Evolutionary conservation across 352 stramenopile species (phyloP).

Genomic region (Pythium graminicola): DNA sequence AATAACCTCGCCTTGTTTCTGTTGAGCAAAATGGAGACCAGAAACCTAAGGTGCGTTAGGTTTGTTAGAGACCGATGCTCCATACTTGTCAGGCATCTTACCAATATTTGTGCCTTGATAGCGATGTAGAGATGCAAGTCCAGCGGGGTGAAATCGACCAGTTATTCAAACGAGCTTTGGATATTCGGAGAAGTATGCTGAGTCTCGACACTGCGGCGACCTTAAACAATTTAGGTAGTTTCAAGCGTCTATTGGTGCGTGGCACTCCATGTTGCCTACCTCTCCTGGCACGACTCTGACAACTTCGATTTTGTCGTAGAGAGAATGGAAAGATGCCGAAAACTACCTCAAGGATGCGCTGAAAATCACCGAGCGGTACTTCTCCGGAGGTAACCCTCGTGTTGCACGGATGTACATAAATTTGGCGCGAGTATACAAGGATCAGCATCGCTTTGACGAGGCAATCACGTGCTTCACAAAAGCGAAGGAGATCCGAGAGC

Average conservation of each 20-base stretch:
- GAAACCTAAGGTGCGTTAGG: slow-evolving; percentile 41
- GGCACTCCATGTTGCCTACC: background rate
- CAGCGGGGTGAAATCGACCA: slow-evolving; percentile 49
- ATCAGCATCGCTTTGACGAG: slow-evolving; percentile 69
- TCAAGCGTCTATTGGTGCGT: slow-evolving; percentile 62
- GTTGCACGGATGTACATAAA: slow-evolving; percentile 73
- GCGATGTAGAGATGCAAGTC: slow-evolving; percentile 26
- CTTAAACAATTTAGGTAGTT: slow-evolving; percentile 80
- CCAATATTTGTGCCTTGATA: background rate
- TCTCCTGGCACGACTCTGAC: background rate
- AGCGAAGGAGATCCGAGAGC: slow-evolving; percentile 62
- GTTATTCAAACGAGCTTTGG: slow-evolving; percentile 56
- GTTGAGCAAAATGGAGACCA: slow-evolving; percentile 54
- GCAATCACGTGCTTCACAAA: slow-evolving; percentile 62
- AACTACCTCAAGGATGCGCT: slow-evolving; percentile 71
- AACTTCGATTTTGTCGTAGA: slow-evolving; percentile 18
- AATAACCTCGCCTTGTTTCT: slow-evolving; percentile 78
- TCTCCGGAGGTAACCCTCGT: slow-evolving; percentile 66
- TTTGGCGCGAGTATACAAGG: slow-evolving; percentile 64
- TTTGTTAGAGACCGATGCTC: background rate
- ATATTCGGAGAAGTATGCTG: slow-evolving; percentile 61
- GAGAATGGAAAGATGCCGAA: slow-evolving; percentile 58
- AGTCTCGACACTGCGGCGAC: slow-evolving; percentile 76
- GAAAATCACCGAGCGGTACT: slow-evolving; percentile 71
- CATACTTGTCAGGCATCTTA: background rate